Base-by-base conservation (phyloP, 2,329 filamentous ascomycete species). In the Zymoseptoria crescenta region DNA sequence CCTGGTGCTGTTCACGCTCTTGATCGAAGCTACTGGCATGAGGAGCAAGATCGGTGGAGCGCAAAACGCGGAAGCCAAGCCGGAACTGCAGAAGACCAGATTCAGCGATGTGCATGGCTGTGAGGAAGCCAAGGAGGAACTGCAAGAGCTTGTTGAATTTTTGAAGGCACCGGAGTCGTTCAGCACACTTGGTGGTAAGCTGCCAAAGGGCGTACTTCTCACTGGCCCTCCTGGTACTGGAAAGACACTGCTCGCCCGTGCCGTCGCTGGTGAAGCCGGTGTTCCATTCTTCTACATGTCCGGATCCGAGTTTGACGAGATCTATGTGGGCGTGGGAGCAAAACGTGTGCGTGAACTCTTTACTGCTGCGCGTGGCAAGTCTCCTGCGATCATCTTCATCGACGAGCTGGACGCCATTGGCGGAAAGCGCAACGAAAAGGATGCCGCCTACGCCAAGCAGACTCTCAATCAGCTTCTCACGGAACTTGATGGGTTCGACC, bases 221-320 rank as follows among this genome's bases (percentile, higher is more conserved):
- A 91, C 96, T 70, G 94, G 94, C 0, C 94, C 94, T 71, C 94
- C 94, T 56, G 94, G 94, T 78, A 99, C 94, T 62, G 94, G 94
- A 77, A 99, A 99, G 78, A 99, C 94, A 10, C 83, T 99, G 49
- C 83, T 99, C 62, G 94, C 94, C 63, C 87, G 94, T 69, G 95
- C 94, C 57, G 94, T 99, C 61, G 94, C 94, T 53, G 94, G 94
- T 56, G 94, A 99, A 78, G 92, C 94, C 56, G 94, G 93, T 58
- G 94, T 99, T 19, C 94, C 94, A 1, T 99, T 99, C 81, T 99
- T 97, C 81, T 99, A 96, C 82, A 97, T 99, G 93, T 99, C 94
- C 70, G 94, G 94, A 55, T 96, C 91, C 59, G 94, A 99, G 74
- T 99, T 99, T 72, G 94, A 99, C 70, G 94, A 99, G 75, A 88